Evolutionary conservation across 1,284 basidiomycete genomes (phyloP).

Genomic region (Puccinia horiana): DNA sequence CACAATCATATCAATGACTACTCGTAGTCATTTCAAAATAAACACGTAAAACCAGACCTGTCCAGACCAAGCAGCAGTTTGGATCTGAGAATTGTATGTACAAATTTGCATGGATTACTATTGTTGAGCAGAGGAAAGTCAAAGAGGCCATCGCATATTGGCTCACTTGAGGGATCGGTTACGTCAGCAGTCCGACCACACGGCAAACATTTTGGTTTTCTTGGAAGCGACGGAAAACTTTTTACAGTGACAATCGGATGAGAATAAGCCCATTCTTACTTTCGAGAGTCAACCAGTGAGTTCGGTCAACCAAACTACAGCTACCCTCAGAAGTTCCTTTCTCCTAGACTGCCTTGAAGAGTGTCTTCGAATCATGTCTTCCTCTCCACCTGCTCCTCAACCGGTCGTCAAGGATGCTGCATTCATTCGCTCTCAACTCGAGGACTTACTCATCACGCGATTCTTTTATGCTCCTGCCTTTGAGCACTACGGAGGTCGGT

Average conservation of each 20-base stretch:
- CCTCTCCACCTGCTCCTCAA: not conserved
- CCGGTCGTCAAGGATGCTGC: conserved; percentile 58
- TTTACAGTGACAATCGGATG: not conserved
- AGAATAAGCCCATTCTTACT: conserved; percentile 9
- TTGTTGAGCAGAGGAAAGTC: too few relatives aligned
- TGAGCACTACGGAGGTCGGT: conserved; percentile 91
- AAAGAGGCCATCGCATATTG: too few relatives aligned
- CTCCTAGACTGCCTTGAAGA: too few relatives aligned
- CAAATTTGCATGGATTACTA: too few relatives aligned
- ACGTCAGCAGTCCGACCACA: not conserved
- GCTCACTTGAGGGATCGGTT: not conserved
- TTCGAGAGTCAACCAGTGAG: not conserved
- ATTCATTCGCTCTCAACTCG: conserved; percentile 85
- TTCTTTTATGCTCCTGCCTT: conserved; percentile 99
- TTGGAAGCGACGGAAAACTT: not conserved
- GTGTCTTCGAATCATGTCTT: not conserved
- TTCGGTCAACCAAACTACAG: not conserved
- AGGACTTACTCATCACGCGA: conserved; percentile 81
- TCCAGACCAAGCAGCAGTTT: too few relatives aligned
- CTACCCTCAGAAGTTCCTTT: not conserved
- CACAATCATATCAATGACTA: too few relatives aligned
- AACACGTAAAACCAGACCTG: too few relatives aligned
- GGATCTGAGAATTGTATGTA: too few relatives aligned
- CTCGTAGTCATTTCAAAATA: too few relatives aligned
- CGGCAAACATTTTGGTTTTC: not conserved